Evolutionary conservation across 2,329 filamentous ascomycete genomes (phyloP).

Genomic region (Helminthosporium solani): DNA sequence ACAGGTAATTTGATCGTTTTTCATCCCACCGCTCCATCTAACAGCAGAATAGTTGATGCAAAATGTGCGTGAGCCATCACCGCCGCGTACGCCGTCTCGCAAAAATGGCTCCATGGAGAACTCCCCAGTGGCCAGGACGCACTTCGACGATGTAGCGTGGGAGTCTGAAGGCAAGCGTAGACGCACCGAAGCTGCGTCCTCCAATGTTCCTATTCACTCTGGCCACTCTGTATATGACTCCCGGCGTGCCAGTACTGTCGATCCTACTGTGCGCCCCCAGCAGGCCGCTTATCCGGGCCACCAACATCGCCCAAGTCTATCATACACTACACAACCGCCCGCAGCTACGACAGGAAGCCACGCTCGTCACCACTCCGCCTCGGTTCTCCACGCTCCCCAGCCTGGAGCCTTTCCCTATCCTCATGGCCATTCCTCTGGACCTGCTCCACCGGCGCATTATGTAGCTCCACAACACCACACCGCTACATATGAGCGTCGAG

Average conservation of each 20-base stretch:
- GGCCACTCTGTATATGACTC: conserved; percentile 18
- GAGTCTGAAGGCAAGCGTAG: conserved; percentile 24
- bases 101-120: conserved; percentile 27
- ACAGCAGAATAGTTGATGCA: conserved; percentile 24
- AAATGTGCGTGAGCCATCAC: conserved; percentile 32
- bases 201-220: conserved; percentile 17
- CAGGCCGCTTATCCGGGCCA: conserved; percentile 8
- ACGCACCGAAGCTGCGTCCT: conserved; percentile 26
- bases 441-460: conserved; percentile 12
- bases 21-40: conserved; percentile 4
- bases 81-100: conserved; percentile 35
- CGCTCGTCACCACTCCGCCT: conserved; percentile 31
- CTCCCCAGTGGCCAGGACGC: conserved; percentile 26
- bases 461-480: conserved; percentile 1
- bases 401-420: conserved; percentile 16
- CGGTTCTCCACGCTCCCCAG: conserved; percentile 14
- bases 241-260: conserved; percentile 24
- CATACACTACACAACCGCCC: conserved; percentile 20
- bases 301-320: conserved; percentile 33
- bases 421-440: conserved; percentile 5
- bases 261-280: conserved; percentile 12
- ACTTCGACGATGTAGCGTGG: conserved; percentile 36
- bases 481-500: conserved; percentile 22
- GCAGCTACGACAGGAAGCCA: conserved; percentile 9
- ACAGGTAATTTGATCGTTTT: conserved; percentile 20